These are phyloP conservation scores for Fistulifera pelliculosa DNA, from an alignment of 108 stramenopile genomes.

Conservation along the genomic window DNA sequence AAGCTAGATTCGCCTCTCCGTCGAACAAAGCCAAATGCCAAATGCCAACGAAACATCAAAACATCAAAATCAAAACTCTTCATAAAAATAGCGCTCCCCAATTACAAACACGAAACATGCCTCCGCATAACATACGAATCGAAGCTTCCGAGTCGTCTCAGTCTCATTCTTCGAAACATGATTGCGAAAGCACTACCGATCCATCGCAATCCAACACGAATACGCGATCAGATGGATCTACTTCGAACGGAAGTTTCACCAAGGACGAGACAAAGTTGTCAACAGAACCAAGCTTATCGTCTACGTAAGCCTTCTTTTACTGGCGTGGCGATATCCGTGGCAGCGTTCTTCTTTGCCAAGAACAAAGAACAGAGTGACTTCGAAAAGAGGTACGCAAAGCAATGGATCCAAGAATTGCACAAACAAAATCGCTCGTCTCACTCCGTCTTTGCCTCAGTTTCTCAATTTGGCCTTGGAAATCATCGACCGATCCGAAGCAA, in stretches of 20 bases:
- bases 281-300: neutral
- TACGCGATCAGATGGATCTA: no score
- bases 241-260: neutral
- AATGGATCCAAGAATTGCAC: neutral
- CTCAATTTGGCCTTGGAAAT: slow-evolving; percentile 10
- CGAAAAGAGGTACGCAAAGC: neutral
- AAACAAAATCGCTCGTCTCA: neutral
- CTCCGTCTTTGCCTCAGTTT: slow-evolving; percentile 10
- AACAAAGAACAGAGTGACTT: slow-evolving; percentile 1
- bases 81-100: no score
- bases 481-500: slow-evolving; percentile 6
- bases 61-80: no score
- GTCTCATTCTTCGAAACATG: no score
- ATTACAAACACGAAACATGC: no score
- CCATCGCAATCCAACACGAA: no score
- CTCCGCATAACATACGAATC: no score
- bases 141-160: no score
- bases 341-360: slow-evolving; percentile 6
- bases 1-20: no score
- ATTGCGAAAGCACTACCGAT: no score
- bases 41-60: no score
- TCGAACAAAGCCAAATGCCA: no score
- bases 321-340: neutral
- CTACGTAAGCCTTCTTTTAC: neutral
- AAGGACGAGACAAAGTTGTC: neutral